A percentile compares a stretch with the other conserved stretches of the same genome.
Conservation (phyloP, 2,329 filamentous ascomycete genomes). For the Sarocladium strictum region DNA sequence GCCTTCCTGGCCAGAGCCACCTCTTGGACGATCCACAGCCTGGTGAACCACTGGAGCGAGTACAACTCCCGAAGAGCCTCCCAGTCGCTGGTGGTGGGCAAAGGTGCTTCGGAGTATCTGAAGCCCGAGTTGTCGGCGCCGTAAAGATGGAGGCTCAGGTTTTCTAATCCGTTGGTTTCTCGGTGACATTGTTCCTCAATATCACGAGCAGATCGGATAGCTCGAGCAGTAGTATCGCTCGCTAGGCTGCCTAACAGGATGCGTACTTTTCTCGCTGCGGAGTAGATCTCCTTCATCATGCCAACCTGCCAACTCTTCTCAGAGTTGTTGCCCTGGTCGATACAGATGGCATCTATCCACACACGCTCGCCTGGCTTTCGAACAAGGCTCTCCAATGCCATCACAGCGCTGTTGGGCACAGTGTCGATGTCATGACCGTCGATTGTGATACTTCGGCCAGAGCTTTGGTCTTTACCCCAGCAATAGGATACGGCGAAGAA, state of each 20-base stretch:
- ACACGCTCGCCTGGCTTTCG: constrained; percentile 14
- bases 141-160: constrained; percentile 14
- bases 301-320: constrained; percentile 16
- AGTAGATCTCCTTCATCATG: constrained; percentile 19
- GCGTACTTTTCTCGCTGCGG: constrained; percentile 14
- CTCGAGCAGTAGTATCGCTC: constrained; percentile 10
- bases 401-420: no score
- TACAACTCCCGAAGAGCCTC: constrained; percentile 14
- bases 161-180: background rate
- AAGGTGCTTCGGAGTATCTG: constrained; percentile 14
- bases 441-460: no score
- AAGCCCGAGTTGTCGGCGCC: constrained; percentile 13
- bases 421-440: no score
- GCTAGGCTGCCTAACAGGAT: constrained; percentile 17
- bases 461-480: no score
- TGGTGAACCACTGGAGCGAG: constrained; percentile 19
- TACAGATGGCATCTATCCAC: constrained; percentile 20
- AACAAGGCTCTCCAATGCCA: no score
- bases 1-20: constrained; percentile 17
- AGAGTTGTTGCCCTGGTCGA: constrained; percentile 16
- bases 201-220: no score
- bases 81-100: constrained; percentile 14
- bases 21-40: constrained; percentile 24
- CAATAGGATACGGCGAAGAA: no score
- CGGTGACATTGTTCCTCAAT: no score